Evolutionary conservation across 2,329 filamentous ascomycete genomes (phyloP).

Genomic region (Myriosclerotinia duriaeana): DNA sequence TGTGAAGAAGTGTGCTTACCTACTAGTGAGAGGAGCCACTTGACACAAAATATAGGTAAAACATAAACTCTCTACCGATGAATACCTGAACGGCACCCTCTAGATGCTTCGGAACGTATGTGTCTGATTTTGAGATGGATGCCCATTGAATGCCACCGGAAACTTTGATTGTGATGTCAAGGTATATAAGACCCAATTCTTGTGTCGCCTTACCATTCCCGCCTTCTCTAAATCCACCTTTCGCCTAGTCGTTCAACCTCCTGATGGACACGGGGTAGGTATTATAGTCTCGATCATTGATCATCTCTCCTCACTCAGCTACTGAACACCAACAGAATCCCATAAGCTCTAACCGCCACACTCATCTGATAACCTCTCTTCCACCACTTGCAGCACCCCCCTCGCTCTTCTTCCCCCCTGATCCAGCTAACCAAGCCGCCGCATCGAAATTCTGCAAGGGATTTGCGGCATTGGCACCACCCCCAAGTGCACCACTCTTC

Average conservation of each 20-base stretch:
- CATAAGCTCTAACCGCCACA: background rate
- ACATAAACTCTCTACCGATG: background rate
- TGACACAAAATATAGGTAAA: background rate
- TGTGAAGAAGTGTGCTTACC: too few species aligned
- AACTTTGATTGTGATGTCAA: background rate
- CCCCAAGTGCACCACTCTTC: slow-evolving; percentile 56
- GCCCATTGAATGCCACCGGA: too few species aligned
- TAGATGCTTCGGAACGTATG: background rate
- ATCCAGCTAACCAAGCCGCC: slow-evolving; percentile 66
- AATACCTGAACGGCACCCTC: background rate
- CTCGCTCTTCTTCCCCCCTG: slow-evolving; percentile 38
- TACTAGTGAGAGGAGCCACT: too few species aligned
- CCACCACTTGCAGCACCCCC: slow-evolving; percentile 25
- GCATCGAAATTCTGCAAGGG: slow-evolving; percentile 64
- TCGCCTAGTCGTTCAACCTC: background rate
- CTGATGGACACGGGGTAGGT: background rate
- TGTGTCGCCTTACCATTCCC: background rate
- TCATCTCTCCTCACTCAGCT: background rate
- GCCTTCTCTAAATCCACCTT: background rate
- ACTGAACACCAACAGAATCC: background rate
- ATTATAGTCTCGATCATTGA: background rate
- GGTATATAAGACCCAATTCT: background rate
- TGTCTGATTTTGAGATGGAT: background rate
- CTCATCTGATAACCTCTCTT: slow-evolving; percentile 33
- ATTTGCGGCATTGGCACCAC: slow-evolving; percentile 45